Base-by-base conservation (phyloP, 257 asterid species). In the Solanum bukasovii region DNA sequence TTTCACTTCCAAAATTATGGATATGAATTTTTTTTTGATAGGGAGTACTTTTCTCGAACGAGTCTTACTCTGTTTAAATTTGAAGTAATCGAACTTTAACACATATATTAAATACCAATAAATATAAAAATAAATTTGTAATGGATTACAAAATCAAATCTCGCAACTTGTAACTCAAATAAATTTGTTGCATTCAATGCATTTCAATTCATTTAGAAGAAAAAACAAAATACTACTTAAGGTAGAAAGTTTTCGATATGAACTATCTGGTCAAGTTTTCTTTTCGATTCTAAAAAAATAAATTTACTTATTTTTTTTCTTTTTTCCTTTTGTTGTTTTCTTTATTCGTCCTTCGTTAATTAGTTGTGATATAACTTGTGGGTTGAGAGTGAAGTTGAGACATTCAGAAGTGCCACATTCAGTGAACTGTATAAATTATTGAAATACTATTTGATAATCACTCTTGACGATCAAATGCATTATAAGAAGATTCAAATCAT, bases 31-130 rank as follows among this genome's bases (percentile, higher is more conserved):
- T 31, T 31, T 31, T 31, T 21, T 63, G 3, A 9, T 23, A 63
- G 13, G 2, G 1, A 63, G 16, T 11, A 25, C 3, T 65, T 65
- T 25, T n/a, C 4, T 65, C 1, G 3, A 10, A 65, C 5, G 8
- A 11, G 29, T 63, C 16, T 52, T 52, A 16, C 1, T 2, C 4
- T 52, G 9, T 1, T 52, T 52, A 25, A 63, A 63, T n/a, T 10
- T 9, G 3, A 23, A n/a, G 14, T 65, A 4, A 5, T n/a, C 18
- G 0, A 2, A 25, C 1, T 65, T 5, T 0, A 65, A 25, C 1
- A 0, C 2, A 11, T 0, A 12, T 65, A 25, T 65, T 1, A 5
- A 12, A 65, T 2, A 65, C 1, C 2, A 0, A 65, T 4, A 65
- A 65, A 65, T 4, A 5, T n/a, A 65, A n/a, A n/a, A 65, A 65